Evolutionary conservation across 306 rosid species (phyloP).

Genomic region (Cyclanthera cordifolia): DNA sequence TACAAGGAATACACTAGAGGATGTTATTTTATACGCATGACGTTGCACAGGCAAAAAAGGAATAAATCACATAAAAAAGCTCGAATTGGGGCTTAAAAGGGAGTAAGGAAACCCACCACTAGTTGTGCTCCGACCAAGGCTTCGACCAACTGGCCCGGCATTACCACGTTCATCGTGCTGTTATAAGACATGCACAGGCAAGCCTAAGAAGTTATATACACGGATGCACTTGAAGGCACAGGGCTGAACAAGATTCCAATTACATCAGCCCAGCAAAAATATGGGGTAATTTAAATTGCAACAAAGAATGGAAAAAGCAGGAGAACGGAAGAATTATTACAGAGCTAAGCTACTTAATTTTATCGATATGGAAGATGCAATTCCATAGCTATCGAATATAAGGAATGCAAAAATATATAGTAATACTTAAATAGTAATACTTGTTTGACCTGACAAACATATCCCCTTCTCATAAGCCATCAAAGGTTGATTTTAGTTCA

Average conservation of each 20-base stretch:
- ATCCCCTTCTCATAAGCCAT: conserved; percentile 1
- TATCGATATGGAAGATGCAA: background rate
- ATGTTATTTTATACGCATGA: background rate
- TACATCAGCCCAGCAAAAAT: conserved; percentile 39
- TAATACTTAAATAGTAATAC: background rate
- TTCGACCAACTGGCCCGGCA: conserved; percentile 44
- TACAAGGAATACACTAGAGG: background rate
- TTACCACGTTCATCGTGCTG: conserved; percentile 55
- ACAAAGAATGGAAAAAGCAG: background rate
- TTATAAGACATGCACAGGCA: conserved; percentile 62
- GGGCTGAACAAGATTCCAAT: conserved; percentile 43
- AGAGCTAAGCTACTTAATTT: background rate
- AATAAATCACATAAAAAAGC: background rate
- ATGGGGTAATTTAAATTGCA: conserved; percentile 26
- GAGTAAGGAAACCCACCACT: conserved; percentile 40
- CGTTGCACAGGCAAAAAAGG: background rate
- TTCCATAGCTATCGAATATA: background rate
- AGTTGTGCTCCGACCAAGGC: conserved; percentile 32
- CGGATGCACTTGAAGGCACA: conserved; percentile 36
- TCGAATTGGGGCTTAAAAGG: background rate
- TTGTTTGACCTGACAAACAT: background rate
- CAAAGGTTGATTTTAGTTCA: background rate
- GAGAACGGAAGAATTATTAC: background rate
- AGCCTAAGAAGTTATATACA: conserved; percentile 53
- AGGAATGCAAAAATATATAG: background rate